These are phyloP conservation scores for Nasturtium officinale DNA, from an alignment of 345 rosid genomes.

Conservation along the genomic window DNA sequence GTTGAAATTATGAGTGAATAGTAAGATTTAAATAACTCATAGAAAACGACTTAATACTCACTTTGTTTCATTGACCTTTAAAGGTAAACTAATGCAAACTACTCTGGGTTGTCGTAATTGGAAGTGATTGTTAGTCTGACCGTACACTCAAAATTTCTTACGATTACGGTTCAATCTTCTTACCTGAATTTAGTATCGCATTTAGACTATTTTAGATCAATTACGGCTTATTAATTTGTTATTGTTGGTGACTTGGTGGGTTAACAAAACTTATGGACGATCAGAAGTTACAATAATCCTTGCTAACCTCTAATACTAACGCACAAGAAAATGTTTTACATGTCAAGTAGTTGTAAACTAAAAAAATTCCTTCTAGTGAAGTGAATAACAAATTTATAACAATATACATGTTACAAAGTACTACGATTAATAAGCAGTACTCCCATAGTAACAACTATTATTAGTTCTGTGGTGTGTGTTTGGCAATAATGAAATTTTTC, in stretches of 20 bases:
- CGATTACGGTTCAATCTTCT: neutral
- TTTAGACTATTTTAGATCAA: neutral
- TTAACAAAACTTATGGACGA: neutral
- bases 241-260: neutral
- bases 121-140: neutral
- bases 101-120: neutral
- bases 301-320: neutral
- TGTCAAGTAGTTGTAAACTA: too few relatives aligned
- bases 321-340: neutral
- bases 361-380: neutral
- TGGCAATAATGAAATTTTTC: neutral
- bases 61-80: constrained; percentile 10
- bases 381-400: neutral
- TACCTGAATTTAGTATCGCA: neutral
- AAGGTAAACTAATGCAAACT: constrained; percentile 4
- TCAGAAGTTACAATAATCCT: neutral
- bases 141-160: neutral
- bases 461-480: neutral
- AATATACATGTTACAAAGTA: neutral
- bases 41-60: constrained; percentile 36
- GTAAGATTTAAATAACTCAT: neutral
- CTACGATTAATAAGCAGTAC: neutral
- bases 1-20: constrained; percentile 15
- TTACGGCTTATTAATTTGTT: neutral
- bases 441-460: neutral